Percentiles rank a stretch among this genome's conserved stretches.
phyloP scores from a whole-genome alignment of 768 basidiomycete species.

The Hypholoma sublateritium region DNA sequence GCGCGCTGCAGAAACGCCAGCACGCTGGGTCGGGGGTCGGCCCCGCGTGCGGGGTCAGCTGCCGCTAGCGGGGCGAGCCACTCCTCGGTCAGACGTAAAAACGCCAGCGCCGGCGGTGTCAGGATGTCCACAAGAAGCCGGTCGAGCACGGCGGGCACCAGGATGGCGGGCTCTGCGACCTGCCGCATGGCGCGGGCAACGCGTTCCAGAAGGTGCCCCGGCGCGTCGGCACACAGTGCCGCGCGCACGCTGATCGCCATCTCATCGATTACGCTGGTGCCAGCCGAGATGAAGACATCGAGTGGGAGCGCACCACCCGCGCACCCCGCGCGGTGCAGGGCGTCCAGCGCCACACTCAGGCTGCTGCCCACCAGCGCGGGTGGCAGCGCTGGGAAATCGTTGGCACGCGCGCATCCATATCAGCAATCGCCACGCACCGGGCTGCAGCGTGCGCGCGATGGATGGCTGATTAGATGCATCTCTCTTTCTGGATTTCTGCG shows the following conservation, averaged over 20 bases:
- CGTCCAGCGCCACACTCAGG: conserved; percentile 26
- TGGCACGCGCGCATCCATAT: too few species aligned
- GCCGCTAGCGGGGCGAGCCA: conserved; percentile 11
- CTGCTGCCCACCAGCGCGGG: neutral
- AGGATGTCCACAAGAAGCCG: neutral
- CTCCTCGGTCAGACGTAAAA: conserved; percentile 23
- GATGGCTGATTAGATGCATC: neutral
- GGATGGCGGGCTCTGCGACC: neutral
- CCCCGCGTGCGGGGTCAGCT: conserved; percentile 1
- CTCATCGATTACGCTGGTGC: conserved; percentile 29
- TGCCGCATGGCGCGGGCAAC: conserved; percentile 5
- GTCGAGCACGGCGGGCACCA: too few species aligned
- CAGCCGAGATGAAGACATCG: conserved; percentile 26
- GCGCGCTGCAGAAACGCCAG: conserved; percentile 15
- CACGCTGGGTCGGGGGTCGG: conserved; percentile 16
- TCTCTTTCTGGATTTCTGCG: neutral
- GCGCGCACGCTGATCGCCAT: conserved; percentile 11
- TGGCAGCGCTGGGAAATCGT: neutral
- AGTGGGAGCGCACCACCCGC: conserved; percentile 19
- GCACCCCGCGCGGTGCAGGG: conserved; percentile 27
- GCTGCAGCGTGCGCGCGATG: neutral
- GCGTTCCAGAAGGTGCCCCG: conserved; percentile 16
- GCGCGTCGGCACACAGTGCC: conserved; percentile 10
- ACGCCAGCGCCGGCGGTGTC: conserved; percentile 10
- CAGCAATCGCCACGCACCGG: neutral